Conservation (phyloP, 2,329 filamentous ascomycete species). For the Orbilia oligospora region DNA sequence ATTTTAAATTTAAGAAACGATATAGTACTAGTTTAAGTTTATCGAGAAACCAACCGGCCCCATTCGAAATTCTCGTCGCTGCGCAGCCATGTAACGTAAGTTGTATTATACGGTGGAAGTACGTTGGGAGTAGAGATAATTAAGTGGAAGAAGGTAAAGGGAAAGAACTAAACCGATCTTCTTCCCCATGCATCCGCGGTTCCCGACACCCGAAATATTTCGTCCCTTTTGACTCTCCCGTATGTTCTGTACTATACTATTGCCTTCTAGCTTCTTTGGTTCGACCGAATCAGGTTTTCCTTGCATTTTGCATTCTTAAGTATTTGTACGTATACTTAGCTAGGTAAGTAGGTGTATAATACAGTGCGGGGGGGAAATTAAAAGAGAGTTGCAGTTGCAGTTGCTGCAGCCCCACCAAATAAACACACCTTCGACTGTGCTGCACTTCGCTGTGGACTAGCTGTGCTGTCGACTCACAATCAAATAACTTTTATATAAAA, state of each 20-base stretch:
- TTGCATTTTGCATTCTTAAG: not conserved
- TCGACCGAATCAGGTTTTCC: not conserved
- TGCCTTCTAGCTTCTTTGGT: too few relatives aligned
- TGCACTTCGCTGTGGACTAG: too few relatives aligned
- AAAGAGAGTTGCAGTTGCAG: not conserved
- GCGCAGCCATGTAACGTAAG: slow-evolving; percentile 8
- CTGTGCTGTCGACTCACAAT: too few relatives aligned
- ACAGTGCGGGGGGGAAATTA: slow-evolving; percentile 1
- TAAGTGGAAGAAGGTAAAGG: not conserved
- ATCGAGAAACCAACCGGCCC: not conserved
- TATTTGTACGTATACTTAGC: too few relatives aligned
- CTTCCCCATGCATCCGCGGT: slow-evolving; percentile 24
- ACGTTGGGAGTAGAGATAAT: not conserved
- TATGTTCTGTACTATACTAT: too few relatives aligned
- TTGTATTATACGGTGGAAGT: slow-evolving; percentile 10
- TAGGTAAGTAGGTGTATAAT: not conserved
- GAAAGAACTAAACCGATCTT: not conserved
- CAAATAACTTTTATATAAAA: too few relatives aligned
- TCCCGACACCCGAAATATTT: slow-evolving; percentile 35
- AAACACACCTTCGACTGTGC: too few relatives aligned
- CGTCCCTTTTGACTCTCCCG: too few relatives aligned
- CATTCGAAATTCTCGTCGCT: slow-evolving; percentile 20
- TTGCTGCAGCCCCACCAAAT: slow-evolving; percentile 6
- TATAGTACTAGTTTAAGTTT: not conserved
- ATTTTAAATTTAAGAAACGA: too few relatives aligned